Evolutionary conservation across 768 basidiomycete genomes (phyloP).

Genomic region (Mrakia gelida): DNA sequence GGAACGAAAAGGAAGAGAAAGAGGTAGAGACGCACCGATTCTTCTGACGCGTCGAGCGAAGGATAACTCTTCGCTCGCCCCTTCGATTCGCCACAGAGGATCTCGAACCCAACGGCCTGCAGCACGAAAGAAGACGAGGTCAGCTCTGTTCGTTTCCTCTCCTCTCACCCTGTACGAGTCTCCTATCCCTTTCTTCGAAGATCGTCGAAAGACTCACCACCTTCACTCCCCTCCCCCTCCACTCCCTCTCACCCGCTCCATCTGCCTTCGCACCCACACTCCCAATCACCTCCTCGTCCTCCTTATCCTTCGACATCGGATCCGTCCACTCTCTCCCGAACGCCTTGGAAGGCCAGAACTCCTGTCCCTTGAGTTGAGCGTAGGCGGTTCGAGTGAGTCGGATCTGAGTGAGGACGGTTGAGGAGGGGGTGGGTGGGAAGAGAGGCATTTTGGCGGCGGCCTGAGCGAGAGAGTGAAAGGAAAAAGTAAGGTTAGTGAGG

Average conservation of each 20-base stretch:
- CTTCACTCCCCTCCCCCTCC: slow-evolving; percentile 88
- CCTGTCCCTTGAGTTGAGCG: slow-evolving; percentile 86
- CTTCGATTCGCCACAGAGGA: slow-evolving; percentile 58
- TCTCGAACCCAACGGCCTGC: slow-evolving; percentile 93
- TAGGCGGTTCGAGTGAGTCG: slow-evolving; percentile 86
- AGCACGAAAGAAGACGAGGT: not conserved
- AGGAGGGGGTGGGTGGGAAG: slow-evolving; percentile 65
- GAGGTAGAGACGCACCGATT: slow-evolving; percentile 9
- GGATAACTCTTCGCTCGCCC: slow-evolving; percentile 19
- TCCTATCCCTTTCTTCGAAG: too few relatives aligned
- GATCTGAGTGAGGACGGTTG: slow-evolving; percentile 57
- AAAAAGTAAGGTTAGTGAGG: too few relatives aligned
- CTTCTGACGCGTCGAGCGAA: slow-evolving; percentile 20
- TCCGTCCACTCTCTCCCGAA: slow-evolving; percentile 58
- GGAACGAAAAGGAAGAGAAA: not conserved
- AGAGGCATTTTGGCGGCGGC: slow-evolving; percentile 82
- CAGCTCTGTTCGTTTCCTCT: not conserved
- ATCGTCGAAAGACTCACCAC: slow-evolving; percentile 53
- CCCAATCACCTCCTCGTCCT: slow-evolving; percentile 40
- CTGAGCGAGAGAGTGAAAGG: slow-evolving; percentile 46
- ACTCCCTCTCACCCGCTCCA: slow-evolving; percentile 62
- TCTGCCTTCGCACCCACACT: slow-evolving; percentile 2
- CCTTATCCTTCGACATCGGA: slow-evolving; percentile 24
- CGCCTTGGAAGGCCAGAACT: slow-evolving; percentile 82
- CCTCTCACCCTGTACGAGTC: too few relatives aligned